Percentiles rank a stretch among this genome's conserved stretches.
Evolutionary conservation across 139 green algal species (phyloP).

Genomic region (Chloropicon primus): DNA sequence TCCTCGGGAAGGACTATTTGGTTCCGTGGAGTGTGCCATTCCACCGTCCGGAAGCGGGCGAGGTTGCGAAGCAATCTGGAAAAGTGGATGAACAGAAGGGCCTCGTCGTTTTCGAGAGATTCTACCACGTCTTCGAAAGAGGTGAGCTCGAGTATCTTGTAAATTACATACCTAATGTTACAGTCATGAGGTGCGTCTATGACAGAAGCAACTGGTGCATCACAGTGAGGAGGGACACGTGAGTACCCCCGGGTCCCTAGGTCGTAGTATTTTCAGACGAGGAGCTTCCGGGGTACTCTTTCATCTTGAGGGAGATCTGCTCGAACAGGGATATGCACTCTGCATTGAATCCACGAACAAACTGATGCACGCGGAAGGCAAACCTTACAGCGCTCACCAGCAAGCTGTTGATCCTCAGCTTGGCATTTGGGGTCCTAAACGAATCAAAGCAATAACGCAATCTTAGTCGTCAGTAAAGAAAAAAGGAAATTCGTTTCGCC

Average conservation of each 20-base stretch:
- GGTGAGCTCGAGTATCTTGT: conserved; percentile 65
- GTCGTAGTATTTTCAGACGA: neutral
- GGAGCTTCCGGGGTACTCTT: neutral
- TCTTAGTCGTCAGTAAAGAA: too few species aligned
- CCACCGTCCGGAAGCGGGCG: conserved; percentile 49
- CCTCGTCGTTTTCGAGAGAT: conserved; percentile 77
- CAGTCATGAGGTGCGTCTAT: conserved; percentile 49
- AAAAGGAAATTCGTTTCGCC: too few species aligned
- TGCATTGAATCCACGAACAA: neutral
- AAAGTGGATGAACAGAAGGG: conserved; percentile 54
- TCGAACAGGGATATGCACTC: neutral
- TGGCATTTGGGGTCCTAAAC: neutral
- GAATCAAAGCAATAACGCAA: too few species aligned
- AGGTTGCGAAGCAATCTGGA: conserved; percentile 5
- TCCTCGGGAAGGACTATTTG: conserved; percentile 62
- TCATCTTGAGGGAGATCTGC: neutral
- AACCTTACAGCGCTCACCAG: neutral
- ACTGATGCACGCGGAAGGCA: neutral
- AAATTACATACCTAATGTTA: conserved; percentile 15
- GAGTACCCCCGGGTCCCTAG: neutral
- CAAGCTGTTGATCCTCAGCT: neutral
- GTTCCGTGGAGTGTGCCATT: conserved; percentile 94
- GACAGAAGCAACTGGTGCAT: conserved; percentile 83
- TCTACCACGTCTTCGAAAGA: conserved; percentile 88
- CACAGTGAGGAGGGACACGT: neutral